phyloP scores from a whole-genome alignment of 2,329 filamentous ascomycete genomes.

The Daldinia eschscholtzii region DNA sequence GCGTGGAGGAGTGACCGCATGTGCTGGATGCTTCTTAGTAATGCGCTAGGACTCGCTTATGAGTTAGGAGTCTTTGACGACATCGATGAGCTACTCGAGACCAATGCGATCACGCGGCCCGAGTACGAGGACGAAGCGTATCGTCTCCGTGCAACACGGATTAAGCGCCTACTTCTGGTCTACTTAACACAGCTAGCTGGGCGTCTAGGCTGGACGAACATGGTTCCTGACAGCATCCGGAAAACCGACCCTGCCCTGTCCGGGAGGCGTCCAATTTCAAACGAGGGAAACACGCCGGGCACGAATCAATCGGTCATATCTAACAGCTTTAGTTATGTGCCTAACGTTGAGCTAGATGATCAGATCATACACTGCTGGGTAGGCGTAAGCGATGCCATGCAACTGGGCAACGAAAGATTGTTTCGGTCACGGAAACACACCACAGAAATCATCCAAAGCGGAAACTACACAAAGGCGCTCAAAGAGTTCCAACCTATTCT shows the following conservation, averaged over 20 bases:
- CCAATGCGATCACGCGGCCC: constrained; percentile 69
- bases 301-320: constrained; percentile 69
- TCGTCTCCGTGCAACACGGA: constrained; percentile 80
- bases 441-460: constrained; percentile 87
- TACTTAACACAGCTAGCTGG: constrained; percentile 96
- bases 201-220: constrained; percentile 90
- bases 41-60: constrained; percentile 88
- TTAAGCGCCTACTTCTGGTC: constrained; percentile 87
- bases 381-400: constrained; percentile 92
- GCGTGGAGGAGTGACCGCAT: constrained; percentile 95
- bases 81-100: constrained; percentile 77
- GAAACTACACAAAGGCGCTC: constrained; percentile 84
- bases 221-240: constrained; percentile 80
- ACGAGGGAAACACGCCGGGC: constrained; percentile 70
- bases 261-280: constrained; percentile 62
- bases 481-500: constrained; percentile 85
- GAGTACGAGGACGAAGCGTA: constrained; percentile 82
- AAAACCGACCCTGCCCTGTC: constrained; percentile 69
- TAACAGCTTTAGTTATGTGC: constrained; percentile 74
- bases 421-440: constrained; percentile 91
- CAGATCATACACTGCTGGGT: constrained; percentile 90
- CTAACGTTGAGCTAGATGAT: constrained; percentile 74
- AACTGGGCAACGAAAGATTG: constrained; percentile 87
- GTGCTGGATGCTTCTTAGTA: constrained; percentile 98
- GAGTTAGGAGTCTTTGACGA: constrained; percentile 97